These are phyloP conservation scores for Arthrobotrys pseudoclavata DNA, from an alignment of 2,329 filamentous ascomycete genomes.

Conservation along the genomic window DNA sequence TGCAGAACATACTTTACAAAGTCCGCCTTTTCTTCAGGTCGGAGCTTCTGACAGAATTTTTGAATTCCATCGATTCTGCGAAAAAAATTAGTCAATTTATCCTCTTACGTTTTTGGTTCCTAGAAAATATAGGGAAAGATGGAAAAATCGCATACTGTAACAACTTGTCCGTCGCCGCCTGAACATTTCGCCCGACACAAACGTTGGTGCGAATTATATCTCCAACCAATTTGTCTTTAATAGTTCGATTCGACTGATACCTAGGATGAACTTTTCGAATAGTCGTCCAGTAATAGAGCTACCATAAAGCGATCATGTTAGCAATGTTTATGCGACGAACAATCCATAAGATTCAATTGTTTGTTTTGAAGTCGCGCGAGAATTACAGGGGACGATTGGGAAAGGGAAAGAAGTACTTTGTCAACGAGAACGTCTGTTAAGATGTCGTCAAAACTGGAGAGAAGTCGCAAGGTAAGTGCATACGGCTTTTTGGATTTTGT, in stretches of 20 bases:
- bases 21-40: constrained; percentile 68
- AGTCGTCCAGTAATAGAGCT: constrained; percentile 96
- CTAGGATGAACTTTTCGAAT: constrained; percentile 94
- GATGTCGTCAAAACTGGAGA: constrained; percentile 94
- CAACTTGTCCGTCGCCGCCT: constrained; percentile 61
- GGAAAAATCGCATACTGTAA: constrained; percentile 60
- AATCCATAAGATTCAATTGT: background rate
- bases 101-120: background rate
- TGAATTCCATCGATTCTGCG: constrained; percentile 62
- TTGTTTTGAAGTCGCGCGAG: constrained; percentile 54
- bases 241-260: constrained; percentile 85
- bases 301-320: constrained; percentile 12
- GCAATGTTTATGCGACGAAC: constrained; percentile 14
- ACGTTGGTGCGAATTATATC: constrained; percentile 71
- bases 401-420: constrained; percentile 77
- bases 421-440: constrained; percentile 95
- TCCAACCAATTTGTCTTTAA: constrained; percentile 76
- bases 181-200: constrained; percentile 61
- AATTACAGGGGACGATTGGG: constrained; percentile 20
- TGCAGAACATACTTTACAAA: constrained; percentile 69
- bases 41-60: constrained; percentile 49
- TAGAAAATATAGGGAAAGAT: background rate
- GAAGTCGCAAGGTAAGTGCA: constrained; percentile 84
- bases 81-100: constrained; percentile 18
- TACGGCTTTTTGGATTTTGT: constrained; percentile 66